Evolutionary conservation across 1,139 yeast genomes (phyloP), one percentile per base, ranked within the genome.

Genomic region (Lodderomyces theae): DNA sequence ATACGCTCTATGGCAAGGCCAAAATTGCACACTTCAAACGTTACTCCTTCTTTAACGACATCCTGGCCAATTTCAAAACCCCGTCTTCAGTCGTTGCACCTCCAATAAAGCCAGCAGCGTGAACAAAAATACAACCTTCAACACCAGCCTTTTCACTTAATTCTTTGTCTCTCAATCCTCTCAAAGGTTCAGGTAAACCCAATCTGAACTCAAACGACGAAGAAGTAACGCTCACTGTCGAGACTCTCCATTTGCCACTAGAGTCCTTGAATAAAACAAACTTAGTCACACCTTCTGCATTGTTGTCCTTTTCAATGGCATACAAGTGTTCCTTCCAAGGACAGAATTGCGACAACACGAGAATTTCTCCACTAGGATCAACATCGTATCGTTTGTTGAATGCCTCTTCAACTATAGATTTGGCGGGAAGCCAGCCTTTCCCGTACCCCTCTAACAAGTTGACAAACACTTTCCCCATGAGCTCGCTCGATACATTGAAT

Each of bases 101-200:
- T 28, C 98, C 98, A 58, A 92, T 92, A 65, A 92, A 92, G 0
- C 99, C 98, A 35, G 96, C 87, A 34, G 97, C 97, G 55, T 92
- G 99, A 42, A 94, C 80, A 60, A 92, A 92, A 24, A 90, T 80
- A 58, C 96, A 86, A 3, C 87, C 96, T 16, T 79, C 80, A 43
- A 92, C 77, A 15, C 95, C 96, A 29, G 89, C 69, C 51, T 76
- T 67, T 49, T 81, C 71, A 48, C 86, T 79, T 53, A 92, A 74
- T 34, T 73, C 86, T 25, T 85, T 90, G 58, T 92, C 98, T 58
- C 98, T 80, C 39, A 90, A 69, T 23, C 99, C 99, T 69, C 98
- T 79, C 89, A 96, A 86, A 26, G 80, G 74, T 61, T 86, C 94
- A 18, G 96, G 97, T 49, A 92, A 74, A 17, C 96, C 86, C 60